Evolutionary conservation across 768 basidiomycete species (phyloP).

Genomic region (Daedaleopsis sinensis): DNA sequence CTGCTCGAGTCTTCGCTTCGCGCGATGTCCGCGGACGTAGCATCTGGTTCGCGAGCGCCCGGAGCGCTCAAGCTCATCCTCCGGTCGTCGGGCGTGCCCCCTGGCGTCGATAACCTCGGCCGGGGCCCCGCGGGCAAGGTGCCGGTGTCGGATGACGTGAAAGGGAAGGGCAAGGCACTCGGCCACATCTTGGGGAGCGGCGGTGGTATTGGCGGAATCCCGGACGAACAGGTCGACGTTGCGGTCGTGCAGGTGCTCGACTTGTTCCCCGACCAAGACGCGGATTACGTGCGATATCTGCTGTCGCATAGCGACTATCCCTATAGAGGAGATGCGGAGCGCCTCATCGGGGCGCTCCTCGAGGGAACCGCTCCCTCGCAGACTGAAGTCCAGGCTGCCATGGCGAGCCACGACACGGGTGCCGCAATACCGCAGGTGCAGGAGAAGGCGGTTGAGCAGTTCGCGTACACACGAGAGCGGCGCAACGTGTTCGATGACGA

Average conservation of each 20-base stretch:
- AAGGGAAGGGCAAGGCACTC: constrained; percentile 34
- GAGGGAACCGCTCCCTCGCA: constrained; percentile 65
- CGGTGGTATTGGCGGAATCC: neutral
- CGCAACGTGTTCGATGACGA: constrained; percentile 80
- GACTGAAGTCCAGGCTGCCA: constrained; percentile 33
- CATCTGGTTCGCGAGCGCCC: constrained; percentile 37
- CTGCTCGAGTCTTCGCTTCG: constrained; percentile 55
- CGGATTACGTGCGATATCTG: constrained; percentile 59
- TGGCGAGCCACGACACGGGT: constrained; percentile 21
- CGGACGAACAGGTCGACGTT: constrained; percentile 52
- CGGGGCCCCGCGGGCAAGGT: constrained; percentile 39
- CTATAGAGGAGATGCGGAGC: constrained; percentile 60
- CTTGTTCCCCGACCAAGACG: constrained; percentile 66
- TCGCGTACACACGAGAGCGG: constrained; percentile 47
- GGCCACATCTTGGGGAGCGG: constrained; percentile 15
- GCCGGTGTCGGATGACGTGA: constrained; percentile 4
- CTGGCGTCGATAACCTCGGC: constrained; percentile 42
- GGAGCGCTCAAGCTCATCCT: constrained; percentile 67
- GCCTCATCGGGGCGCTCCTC: constrained; percentile 70
- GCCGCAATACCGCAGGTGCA: neutral
- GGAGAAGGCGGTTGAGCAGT: constrained; percentile 16
- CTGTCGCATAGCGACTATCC: constrained; percentile 49
- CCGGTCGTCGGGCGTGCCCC: constrained; percentile 57
- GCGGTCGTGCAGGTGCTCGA: constrained; percentile 74
- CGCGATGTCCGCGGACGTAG: constrained; percentile 32